Evolutionary conservation across 352 stramenopile species (phyloP), one percentile per base, ranked within the genome.

Genomic region (Phytophthora brassicae): DNA sequence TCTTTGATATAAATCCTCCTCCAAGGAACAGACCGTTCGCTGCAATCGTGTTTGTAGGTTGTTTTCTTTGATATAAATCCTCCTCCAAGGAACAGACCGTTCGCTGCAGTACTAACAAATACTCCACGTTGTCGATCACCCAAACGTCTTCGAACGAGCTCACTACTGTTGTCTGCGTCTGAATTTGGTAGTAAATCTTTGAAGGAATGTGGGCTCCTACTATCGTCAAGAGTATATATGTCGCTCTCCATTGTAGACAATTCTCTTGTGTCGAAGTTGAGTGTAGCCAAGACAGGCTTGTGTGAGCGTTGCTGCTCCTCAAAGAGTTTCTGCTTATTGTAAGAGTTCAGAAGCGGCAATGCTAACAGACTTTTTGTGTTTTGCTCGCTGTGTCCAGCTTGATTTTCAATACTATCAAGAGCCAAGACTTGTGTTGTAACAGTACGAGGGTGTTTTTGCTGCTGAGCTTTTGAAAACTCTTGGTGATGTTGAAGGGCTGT

Each of bases 1-100:
- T 66, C 58, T 76, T 79, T 19, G 70, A 48, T 9, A 60, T 62
- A 46, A 76, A 86, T 3, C 76, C 76, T 42, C 76, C 76, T 17
- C 74, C 76, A 14, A 80, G 61, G 41, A 70, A 70, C 4, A 79
- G 22, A 1, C 60, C 46, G 8, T 61, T 69, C 20, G 56, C 57
- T 17, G 67, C 29, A n/a, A 16, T 64, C 39, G 45, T 51, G 29
- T 3, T 52, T 56, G 8, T 24, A 6, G 13, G 48, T 64, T 16
- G 58, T 53, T 14, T 60, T 66, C 58, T 76, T 79, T 19, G 70
- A 48, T 9, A 60, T 62, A 46, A 76, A 86, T 3, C 76, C 76
- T 42, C 76, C 76, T 17, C 74, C 76, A 14, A 80, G 61, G 41
- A 70, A 70, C 4, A 79, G 22, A 1, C 60, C 46, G 8, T 61